Evolutionary conservation across 768 basidiomycete genomes (phyloP).

Genomic region (Nidularia sp.): DNA sequence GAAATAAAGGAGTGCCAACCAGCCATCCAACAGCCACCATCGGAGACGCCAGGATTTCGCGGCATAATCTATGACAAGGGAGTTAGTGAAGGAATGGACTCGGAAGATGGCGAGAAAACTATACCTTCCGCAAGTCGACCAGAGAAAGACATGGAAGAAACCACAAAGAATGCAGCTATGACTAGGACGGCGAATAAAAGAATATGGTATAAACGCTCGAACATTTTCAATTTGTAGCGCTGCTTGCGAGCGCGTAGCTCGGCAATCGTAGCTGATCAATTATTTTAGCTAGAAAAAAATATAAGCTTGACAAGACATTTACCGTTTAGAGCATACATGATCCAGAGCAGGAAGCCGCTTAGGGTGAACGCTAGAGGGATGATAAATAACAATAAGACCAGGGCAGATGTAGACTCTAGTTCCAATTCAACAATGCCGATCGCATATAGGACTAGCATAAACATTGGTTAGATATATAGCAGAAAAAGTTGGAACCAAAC

Average conservation of each 20-base stretch:
- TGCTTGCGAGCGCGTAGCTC: slow-evolving; percentile 87
- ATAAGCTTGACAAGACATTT: slow-evolving; percentile 10
- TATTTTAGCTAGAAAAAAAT: not conserved
- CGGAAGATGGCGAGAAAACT: slow-evolving; percentile 7
- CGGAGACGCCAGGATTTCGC: slow-evolving; percentile 85
- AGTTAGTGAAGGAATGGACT: slow-evolving; percentile 3
- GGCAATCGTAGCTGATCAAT: slow-evolving; percentile 69
- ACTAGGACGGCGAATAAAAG: slow-evolving; percentile 78
- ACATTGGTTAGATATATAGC: not conserved
- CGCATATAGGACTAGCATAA: slow-evolving; percentile 72
- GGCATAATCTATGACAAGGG: slow-evolving; percentile 75
- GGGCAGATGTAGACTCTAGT: slow-evolving; percentile 84
- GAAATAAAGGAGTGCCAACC: slow-evolving; percentile 86
- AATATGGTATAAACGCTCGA: slow-evolving; percentile 80
- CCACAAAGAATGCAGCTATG: slow-evolving; percentile 86
- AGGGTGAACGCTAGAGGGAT: slow-evolving; percentile 93
- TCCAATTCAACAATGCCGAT: slow-evolving; percentile 93
- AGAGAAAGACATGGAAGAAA: slow-evolving; percentile 88
- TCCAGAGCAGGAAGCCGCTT: slow-evolving; percentile 96
- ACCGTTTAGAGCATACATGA: slow-evolving; percentile 88
- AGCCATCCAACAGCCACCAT: slow-evolving; percentile 98
- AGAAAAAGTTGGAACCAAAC: not conserved
- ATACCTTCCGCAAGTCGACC: slow-evolving; percentile 87
- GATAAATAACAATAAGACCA: slow-evolving; percentile 84
- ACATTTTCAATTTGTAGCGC: slow-evolving; percentile 84